Percentiles rank a stretch among this genome's conserved stretches.
phyloP scores from a whole-genome alignment of 2,329 filamentous ascomycete genomes.

The Aspergillus jensenii region DNA sequence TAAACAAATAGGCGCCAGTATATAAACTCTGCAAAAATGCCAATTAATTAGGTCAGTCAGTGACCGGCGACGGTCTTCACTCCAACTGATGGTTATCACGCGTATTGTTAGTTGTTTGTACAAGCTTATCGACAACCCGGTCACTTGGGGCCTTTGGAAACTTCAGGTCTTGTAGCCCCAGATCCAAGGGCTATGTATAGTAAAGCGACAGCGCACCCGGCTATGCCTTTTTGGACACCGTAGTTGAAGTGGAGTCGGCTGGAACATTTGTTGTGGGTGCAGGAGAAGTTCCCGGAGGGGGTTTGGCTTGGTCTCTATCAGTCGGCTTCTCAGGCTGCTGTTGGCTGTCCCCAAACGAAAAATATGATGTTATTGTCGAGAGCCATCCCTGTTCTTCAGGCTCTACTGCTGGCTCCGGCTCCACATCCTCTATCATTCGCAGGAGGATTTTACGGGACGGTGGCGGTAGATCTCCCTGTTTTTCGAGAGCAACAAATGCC shows the following conservation, averaged over 20 bases:
- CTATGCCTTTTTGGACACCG: constrained; percentile 7
- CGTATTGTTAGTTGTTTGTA: neutral
- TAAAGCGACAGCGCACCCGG: neutral
- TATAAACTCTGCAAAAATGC: neutral
- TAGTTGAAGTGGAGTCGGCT: neutral
- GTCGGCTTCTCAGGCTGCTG: constrained; percentile 12
- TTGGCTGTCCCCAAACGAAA: constrained; percentile 26
- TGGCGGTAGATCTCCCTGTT: constrained; percentile 33
- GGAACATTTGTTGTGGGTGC: neutral
- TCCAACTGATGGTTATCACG: neutral
- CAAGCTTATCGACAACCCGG: neutral
- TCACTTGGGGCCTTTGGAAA: neutral
- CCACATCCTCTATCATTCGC: constrained; percentile 39
- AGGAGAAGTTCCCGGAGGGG: neutral
- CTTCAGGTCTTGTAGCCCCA: neutral
- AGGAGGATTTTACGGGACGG: constrained; percentile 36
- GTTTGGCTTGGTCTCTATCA: constrained; percentile 5
- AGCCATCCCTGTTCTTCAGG: constrained; percentile 32
- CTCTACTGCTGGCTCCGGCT: constrained; percentile 28
- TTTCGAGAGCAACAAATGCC: constrained; percentile 46
- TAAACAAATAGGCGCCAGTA: neutral
- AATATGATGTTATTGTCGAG: constrained; percentile 33
- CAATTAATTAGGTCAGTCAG: neutral
- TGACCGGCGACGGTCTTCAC: neutral
- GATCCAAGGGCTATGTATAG: neutral